Percentiles rank a stretch among this genome's conserved stretches.
phyloP scores from a whole-genome alignment of 2,329 filamentous ascomycete genomes.

The Colletotrichum graminicola region DNA sequence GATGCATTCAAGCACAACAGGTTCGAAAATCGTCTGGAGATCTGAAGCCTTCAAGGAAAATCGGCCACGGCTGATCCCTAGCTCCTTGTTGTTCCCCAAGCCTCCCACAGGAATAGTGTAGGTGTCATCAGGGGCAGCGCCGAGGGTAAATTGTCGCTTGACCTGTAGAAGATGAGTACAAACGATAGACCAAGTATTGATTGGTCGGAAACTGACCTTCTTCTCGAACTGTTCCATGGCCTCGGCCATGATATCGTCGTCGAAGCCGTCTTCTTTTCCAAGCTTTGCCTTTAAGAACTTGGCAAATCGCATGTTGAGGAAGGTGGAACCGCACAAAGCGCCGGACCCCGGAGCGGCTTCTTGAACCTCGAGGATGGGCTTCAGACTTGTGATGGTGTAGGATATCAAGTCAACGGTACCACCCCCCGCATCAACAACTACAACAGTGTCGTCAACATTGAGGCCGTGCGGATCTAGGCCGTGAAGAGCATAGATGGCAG shows the following conservation, averaged over 20 bases:
- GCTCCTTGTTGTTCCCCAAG: slow-evolving; percentile 52
- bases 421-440: slow-evolving; percentile 67
- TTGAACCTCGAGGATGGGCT: slow-evolving; percentile 60
- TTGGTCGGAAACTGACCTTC: slow-evolving; percentile 45
- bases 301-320: slow-evolving; percentile 62
- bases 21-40: slow-evolving; percentile 58
- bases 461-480: slow-evolving; percentile 57
- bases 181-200: slow-evolving; percentile 41
- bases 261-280: slow-evolving; percentile 57
- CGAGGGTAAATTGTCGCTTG: slow-evolving; percentile 48
- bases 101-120: slow-evolving; percentile 54
- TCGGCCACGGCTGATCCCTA: slow-evolving; percentile 54
- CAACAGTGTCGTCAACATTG: slow-evolving; percentile 60
- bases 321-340: slow-evolving; percentile 62
- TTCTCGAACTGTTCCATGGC: slow-evolving; percentile 60
- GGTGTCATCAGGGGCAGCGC: slow-evolving; percentile 52
- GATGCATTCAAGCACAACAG: slow-evolving; percentile 58
- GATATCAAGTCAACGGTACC: slow-evolving; percentile 68
- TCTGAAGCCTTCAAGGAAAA: slow-evolving; percentile 55
- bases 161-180: slow-evolving; percentile 48
- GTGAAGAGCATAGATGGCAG: slow-evolving; percentile 62
- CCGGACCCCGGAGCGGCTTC: slow-evolving; percentile 64
- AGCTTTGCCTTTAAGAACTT: slow-evolving; percentile 58
- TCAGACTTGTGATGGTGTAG: slow-evolving; percentile 60
- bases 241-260: slow-evolving; percentile 54